Base-by-base conservation (phyloP, 495 filamentous ascomycete genomes). In the Pseudevernia furfuracea region DNA sequence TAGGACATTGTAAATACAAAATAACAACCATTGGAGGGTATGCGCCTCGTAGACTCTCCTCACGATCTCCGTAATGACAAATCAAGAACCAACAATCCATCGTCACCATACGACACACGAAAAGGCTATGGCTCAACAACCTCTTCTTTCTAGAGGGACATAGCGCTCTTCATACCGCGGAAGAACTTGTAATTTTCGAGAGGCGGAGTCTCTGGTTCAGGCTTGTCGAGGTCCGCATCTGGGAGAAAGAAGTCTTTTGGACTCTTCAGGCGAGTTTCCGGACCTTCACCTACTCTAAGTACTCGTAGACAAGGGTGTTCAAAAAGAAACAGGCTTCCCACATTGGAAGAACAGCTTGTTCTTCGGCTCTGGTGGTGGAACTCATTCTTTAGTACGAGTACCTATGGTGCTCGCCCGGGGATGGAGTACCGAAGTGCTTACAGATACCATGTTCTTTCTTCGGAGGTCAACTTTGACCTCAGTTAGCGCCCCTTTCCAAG, bases 311-410 rank as follows among this genome's bases (percentile, higher is more conserved):
- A 55, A 34, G 4, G 52, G 52, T 1, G 52, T 34, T 34, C 11
- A 30, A 55, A 11, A 55, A 55, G 52, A 55, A 55, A 21, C 30
- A 55, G 7, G 15, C 30, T n/a, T 55, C 52, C 52, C 52, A 30
- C 34, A 55, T 8, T 28, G 34, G 17, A 55, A 55, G 28, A 55
- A 55, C 11, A 55, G 30, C 30, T 55, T 55, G 52, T 55, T 55
- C 52, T 55, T 55, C 28, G 52, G 52, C 52, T 55, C 52, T 32
- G 52, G 52, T 21, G 52, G 30, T 34, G 52, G 52, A 34, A 30
- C 6, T 19, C 1, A 21, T 15, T 55, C 52, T 21, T 55, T 55
- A 7, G 34, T 55, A 30, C 52, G 34, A 7, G 34, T 55, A 30
- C 52, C 52, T 30, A 55, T 55, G 52, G n/a, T 55, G 52, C 15